Conservation (phyloP, 106 monocot species). For the Platanthera zijinensis region DNA sequence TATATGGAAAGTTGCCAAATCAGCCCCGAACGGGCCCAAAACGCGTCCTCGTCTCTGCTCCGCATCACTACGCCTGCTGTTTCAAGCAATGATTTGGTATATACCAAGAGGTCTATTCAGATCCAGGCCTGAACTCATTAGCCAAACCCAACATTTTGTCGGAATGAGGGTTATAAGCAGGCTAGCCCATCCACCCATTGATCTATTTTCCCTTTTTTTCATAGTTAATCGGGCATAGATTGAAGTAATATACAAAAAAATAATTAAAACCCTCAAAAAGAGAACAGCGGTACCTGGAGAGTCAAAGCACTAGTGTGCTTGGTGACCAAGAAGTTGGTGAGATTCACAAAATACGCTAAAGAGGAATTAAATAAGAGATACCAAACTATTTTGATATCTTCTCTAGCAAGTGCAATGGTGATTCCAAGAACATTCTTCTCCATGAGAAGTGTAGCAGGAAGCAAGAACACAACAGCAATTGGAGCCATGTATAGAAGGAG, state of each 20-base stretch:
- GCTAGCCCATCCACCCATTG: not conserved
- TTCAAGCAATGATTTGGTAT: not conserved
- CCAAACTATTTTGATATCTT: constrained; percentile 62
- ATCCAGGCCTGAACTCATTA: not conserved
- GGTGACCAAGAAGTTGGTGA: constrained; percentile 75
- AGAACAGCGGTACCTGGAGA: constrained; percentile 44
- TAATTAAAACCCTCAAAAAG: not conserved
- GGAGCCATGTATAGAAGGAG: constrained; percentile 79
- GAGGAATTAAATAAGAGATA: constrained; percentile 61
- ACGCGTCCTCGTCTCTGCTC: too few species aligned
- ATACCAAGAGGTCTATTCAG: not conserved
- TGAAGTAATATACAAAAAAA: not conserved
- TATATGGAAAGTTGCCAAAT: too few species aligned
- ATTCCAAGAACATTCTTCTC: constrained; percentile 75
- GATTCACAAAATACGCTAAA: constrained; percentile 65
- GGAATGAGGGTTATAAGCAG: not conserved
- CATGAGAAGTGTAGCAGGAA: constrained; percentile 61
- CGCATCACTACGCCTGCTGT: too few species aligned
- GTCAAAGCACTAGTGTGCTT: constrained; percentile 75
- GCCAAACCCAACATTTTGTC: not conserved
- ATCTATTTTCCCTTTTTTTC: not conserved
- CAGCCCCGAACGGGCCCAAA: too few species aligned
- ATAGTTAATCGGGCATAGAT: not conserved
- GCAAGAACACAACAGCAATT: constrained; percentile 54
- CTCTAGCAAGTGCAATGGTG: constrained; percentile 65